Conservation (phyloP, 2,329 filamentous ascomycete genomes). For the Plectosphaerella sp. region DNA sequence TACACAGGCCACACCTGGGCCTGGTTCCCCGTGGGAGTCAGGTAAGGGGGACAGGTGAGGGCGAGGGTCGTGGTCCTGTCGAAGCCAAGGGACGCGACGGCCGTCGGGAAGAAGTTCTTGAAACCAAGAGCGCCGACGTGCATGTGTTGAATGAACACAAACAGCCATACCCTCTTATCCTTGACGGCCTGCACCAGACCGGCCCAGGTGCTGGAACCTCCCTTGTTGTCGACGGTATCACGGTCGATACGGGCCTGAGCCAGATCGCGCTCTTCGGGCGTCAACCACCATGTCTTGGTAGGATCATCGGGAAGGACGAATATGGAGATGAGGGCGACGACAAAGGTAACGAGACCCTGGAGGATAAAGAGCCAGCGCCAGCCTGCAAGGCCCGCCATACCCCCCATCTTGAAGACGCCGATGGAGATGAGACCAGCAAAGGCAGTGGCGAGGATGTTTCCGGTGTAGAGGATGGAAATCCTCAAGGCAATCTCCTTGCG, state of each 20-base stretch:
- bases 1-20: conserved; percentile 22
- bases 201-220: conserved; percentile 31
- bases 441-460: conserved; percentile 19
- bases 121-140: conserved; percentile 10
- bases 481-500: conserved; percentile 26
- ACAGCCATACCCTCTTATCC: conserved; percentile 20
- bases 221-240: conserved; percentile 20
- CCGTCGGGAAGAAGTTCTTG: conserved; percentile 21
- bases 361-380: conserved; percentile 86
- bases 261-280: conserved; percentile 30
- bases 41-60: conserved; percentile 42
- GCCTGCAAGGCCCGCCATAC: conserved; percentile 32
- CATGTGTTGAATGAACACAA: conserved; percentile 22
- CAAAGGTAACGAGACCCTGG: conserved; percentile 47
- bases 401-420: conserved; percentile 21
- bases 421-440: conserved; percentile 21
- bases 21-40: too few relatives aligned
- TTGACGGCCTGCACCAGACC: conserved; percentile 17
- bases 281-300: conserved; percentile 28
- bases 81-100: conserved; percentile 26
- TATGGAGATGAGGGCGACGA: conserved; percentile 21
- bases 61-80: conserved; percentile 34
- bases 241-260: conserved; percentile 31
- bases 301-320: conserved; percentile 31
- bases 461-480: conserved; percentile 19